phyloP scores from a whole-genome alignment of 208 protist species.

The Acanthamoeba royreba region DNA sequence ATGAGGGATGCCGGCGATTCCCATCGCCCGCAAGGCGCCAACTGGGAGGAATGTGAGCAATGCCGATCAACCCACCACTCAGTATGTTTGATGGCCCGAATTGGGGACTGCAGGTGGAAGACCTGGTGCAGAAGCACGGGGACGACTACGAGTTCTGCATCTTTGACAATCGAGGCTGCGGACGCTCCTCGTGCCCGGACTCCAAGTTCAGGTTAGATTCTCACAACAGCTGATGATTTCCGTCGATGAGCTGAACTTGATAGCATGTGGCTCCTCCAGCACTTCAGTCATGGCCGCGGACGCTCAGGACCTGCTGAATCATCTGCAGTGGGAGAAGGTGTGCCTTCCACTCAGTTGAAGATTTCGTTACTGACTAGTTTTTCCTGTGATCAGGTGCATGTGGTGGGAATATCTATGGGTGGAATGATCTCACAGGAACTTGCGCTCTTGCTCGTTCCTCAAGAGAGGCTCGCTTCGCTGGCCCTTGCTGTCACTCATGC shows the following conservation, averaged over 20 bases:
- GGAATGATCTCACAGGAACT: slow-evolving; percentile 7
- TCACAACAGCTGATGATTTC: no score
- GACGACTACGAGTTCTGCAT: background rate
- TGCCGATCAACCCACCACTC: no score
- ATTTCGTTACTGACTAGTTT: no score
- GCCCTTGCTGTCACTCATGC: background rate
- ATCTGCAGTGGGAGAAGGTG: background rate
- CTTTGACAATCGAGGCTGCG: background rate
- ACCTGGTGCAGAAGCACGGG: background rate
- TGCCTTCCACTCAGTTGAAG: no score
- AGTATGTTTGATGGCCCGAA: no score
- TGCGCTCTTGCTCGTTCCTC: background rate
- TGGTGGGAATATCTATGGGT: slow-evolving; percentile 18
- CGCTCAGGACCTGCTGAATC: background rate
- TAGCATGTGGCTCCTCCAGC: background rate
- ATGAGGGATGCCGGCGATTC: no score
- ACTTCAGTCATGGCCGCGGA: background rate
- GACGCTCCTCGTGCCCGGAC: background rate
- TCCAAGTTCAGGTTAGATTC: background rate
- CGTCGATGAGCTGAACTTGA: no score
- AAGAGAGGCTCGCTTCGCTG: background rate
- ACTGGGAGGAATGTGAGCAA: no score
- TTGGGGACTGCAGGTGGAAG: background rate
- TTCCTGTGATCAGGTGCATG: background rate
- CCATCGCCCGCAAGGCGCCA: no score